phyloP scores from a whole-genome alignment of 257 asterid genomes.

The Eucommia ulmoides region DNA sequence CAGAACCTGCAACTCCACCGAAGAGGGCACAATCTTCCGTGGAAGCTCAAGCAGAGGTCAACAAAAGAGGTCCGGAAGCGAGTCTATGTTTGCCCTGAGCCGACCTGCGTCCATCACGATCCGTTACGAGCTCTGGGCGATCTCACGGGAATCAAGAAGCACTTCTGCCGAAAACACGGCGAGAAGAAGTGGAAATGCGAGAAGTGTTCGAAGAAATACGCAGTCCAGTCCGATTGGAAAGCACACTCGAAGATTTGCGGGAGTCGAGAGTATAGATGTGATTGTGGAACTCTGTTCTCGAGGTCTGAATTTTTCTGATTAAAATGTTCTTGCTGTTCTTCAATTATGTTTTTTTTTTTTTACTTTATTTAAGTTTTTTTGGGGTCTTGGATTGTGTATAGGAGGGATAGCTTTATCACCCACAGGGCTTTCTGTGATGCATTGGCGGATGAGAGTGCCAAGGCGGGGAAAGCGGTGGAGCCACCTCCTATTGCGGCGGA shows the following conservation, averaged over 20 bases:
- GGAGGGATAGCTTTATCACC: constrained; percentile 89
- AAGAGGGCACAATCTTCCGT: too few relatives aligned
- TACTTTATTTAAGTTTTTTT: too few relatives aligned
- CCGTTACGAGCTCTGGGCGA: constrained; percentile 79
- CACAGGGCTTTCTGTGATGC: constrained; percentile 94
- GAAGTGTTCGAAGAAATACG: too few relatives aligned
- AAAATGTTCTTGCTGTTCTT: too few relatives aligned
- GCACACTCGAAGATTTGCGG: constrained; percentile 81
- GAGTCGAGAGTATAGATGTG: constrained; percentile 8
- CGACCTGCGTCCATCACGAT: constrained; percentile 67
- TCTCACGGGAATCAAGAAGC: too few relatives aligned
- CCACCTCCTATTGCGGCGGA: too few relatives aligned
- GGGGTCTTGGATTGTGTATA: constrained; percentile 32
- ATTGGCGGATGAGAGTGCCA: constrained; percentile 67
- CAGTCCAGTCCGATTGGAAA: too few relatives aligned
- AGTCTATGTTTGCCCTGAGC: constrained; percentile 80
- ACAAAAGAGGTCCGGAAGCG: constrained; percentile 50
- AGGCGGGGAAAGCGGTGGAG: too few relatives aligned
- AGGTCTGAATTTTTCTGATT: not conserved
- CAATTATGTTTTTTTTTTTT: too few relatives aligned
- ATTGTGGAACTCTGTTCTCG: too few relatives aligned
- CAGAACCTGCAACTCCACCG: too few relatives aligned
- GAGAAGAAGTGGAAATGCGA: constrained; percentile 94
- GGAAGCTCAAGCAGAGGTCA: constrained; percentile 74
- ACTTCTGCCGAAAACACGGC: constrained; percentile 85